phyloP scores from a whole-genome alignment of 108 stramenopile species.

The Tribonema minus region DNA sequence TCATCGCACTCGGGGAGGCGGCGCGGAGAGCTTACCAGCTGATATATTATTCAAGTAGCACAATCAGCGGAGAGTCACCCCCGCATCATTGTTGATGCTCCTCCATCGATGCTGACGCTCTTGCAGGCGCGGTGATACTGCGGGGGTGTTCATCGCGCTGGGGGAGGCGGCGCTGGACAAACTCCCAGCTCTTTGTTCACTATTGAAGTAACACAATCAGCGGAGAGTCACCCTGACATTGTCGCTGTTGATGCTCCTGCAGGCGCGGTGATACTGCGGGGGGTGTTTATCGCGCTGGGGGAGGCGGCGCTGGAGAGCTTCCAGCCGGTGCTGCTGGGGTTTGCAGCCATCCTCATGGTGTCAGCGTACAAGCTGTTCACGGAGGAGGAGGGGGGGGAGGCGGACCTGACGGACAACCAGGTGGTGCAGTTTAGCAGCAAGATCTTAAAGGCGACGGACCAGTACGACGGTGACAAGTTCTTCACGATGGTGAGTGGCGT shows the following conservation, averaged over 20 bases:
- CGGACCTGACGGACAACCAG: slow-evolving; percentile 43
- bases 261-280: slow-evolving; percentile 56
- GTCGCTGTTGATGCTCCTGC: too few species aligned
- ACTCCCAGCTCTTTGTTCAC: too few species aligned
- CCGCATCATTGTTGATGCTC: too few species aligned
- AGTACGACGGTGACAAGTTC: slow-evolving; percentile 48
- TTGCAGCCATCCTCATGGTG: slow-evolving; percentile 47
- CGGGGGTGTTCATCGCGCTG: slow-evolving; percentile 40
- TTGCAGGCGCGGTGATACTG: slow-evolving; percentile 54
- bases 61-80: too few species aligned
- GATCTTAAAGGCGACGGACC: slow-evolving; percentile 31
- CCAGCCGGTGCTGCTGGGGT: slow-evolving; percentile 42
- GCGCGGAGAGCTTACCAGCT: too few species aligned
- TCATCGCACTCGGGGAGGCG: slow-evolving; percentile 45
- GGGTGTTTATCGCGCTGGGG: slow-evolving; percentile 41
- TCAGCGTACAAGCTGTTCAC: slow-evolving; percentile 43
- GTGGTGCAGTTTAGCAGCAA: slow-evolving; percentile 17
- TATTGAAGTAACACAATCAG: too few species aligned
- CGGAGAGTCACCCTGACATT: too few species aligned
- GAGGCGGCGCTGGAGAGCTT: slow-evolving; percentile 47
- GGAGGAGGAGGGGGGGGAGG: slow-evolving; percentile 46
- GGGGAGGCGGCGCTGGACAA: slow-evolving; percentile 43
- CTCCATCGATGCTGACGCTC: too few species aligned
- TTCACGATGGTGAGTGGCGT: slow-evolving; percentile 38
- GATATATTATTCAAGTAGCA: too few species aligned